Base-by-base conservation (phyloP, 2,329 filamentous ascomycete genomes). In the Penicillium thymicola region DNA sequence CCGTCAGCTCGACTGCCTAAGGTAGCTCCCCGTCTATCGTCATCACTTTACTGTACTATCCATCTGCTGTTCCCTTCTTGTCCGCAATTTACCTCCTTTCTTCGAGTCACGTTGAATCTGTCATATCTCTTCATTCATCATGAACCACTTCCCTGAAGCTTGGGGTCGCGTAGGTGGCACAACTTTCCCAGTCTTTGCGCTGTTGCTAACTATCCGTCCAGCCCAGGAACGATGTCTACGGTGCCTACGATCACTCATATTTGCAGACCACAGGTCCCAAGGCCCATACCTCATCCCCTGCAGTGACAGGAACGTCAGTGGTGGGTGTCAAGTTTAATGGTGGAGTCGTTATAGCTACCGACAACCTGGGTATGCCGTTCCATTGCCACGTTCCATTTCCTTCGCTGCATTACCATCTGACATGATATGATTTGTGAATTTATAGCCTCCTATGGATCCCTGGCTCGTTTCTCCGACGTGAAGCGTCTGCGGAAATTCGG, bases 181-280 rank as follows among this genome's bases (percentile, higher is more conserved):
- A 55, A 54, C 51, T 59, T 51, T 51, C 54, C 40, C 41, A 28
- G n/a, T 23, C 43, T 40, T 56, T 48, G 28, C 25, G 45, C 28
- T 53, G 16, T 59, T 50, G 51, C 76, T 79, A 74, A 79, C 69
- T 56, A 58, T 53, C 60, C 70, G 51, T 45, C 23, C 59, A 99
- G 94, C 94, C 94, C 73, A 89, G 94, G 83, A 90, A 99, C 78
- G 94, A 99, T 77, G 83, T 97, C 72, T 99, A 97, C 79, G 94
- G 94, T 68, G 82, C 89, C 70, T 99, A 99, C 78, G 90, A 97
- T 78, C 80, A 82, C 71, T 90, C 92, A 57, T 92, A 93, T 76
- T 87, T 97, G 72, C 85, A 90, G 68, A 80, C 77, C 50, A 70
- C 79, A 25, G 82, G 81, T 52, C 90, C 92, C 57, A 92, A 85